These are phyloP conservation scores for Calocybe gangraenosa DNA, from an alignment of 768 basidiomycete species.

Conservation along the genomic window DNA sequence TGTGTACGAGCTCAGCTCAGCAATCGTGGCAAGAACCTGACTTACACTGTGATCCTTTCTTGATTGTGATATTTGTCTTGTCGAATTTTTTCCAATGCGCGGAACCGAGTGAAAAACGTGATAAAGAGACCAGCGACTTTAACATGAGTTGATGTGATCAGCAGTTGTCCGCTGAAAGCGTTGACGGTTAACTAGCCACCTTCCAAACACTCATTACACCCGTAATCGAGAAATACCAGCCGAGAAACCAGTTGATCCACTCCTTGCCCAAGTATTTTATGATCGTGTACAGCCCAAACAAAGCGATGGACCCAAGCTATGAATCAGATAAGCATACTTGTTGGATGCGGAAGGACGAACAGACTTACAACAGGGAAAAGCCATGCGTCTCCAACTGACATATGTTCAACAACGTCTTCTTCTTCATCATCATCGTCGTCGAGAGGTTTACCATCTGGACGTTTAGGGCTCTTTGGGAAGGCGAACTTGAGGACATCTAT, in stretches of 20 bases:
- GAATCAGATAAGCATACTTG: slow-evolving; percentile 1
- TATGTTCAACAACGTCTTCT: slow-evolving; percentile 52
- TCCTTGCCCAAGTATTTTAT: slow-evolving; percentile 74
- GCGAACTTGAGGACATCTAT: not conserved
- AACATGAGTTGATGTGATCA: slow-evolving; percentile 1
- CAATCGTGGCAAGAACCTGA: slow-evolving; percentile 3
- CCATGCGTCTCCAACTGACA: slow-evolving; percentile 71
- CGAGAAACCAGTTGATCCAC: slow-evolving; percentile 81
- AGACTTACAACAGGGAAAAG: slow-evolving; percentile 62
- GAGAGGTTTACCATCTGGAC: slow-evolving; percentile 11
- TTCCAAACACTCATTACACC: slow-evolving; percentile 69
- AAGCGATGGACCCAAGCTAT: slow-evolving; percentile 65
- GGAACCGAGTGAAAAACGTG: slow-evolving; percentile 44
- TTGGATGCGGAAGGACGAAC: not conserved
- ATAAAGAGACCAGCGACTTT: slow-evolving; percentile 50
- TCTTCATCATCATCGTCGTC: slow-evolving; percentile 44
- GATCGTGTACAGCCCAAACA: slow-evolving; percentile 66
- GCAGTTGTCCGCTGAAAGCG: not conserved
- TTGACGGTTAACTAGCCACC: slow-evolving; percentile 32
- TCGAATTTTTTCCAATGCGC: slow-evolving; percentile 57
- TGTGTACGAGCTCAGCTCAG: slow-evolving; percentile 10
- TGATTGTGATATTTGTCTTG: slow-evolving; percentile 36
- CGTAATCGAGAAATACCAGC: slow-evolving; percentile 67
- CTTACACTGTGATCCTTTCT: slow-evolving; percentile 44
- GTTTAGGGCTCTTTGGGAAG: slow-evolving; percentile 21